Evolutionary conservation across 805 yeast species (phyloP), one percentile per base, ranked within the genome.

Genomic region (Wickerhamiella australiensis): DNA sequence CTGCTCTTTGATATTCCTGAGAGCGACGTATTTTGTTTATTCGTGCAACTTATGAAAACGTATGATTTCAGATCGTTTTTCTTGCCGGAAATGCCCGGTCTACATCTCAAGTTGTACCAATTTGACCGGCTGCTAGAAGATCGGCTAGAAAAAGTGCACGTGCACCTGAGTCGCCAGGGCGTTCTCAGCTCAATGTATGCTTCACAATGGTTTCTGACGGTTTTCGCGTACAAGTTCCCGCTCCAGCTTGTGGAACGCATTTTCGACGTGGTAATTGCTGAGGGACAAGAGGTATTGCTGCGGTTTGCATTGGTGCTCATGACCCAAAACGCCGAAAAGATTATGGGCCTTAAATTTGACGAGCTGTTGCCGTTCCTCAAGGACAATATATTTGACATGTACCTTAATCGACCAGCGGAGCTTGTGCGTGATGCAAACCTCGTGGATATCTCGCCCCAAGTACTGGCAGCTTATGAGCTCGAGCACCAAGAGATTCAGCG

Each of bases 191-290:
- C 94, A 20, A 90, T 90, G 97, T 92, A 85, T 69, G 97, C 96
- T 0, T 80, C 95, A 1, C 97, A 92, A 65, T 92, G 98, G 98
- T 90, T 92, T 61, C 72, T 92, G 58, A 92, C 97, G 0, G 74
- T 92, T 56, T 92, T 92, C 66, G 94, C 95, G 5, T 92, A 92
- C 69, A 86, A 86, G 62, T 90, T 92, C 64, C 97, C 98, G 13
- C 69, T 88, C 46, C 84, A 79, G 50, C 81, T 90, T 61, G 96
- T 92, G 21, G 68, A 86, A 55, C 73, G 96, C 53, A 85, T 92
- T 37, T 85, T 77, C 64, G 98, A 92, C 67, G 76, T 85, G 53
- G 79, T 92, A 6, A 78, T 92, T 47, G 81, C 94, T 6, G 96
- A 92, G 68, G 98, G 98, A 36, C 69, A 82, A 41, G 97, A 88